Base-by-base conservation (phyloP, 2,329 filamentous ascomycete species). In the Xenoacremonium recifei region DNA sequence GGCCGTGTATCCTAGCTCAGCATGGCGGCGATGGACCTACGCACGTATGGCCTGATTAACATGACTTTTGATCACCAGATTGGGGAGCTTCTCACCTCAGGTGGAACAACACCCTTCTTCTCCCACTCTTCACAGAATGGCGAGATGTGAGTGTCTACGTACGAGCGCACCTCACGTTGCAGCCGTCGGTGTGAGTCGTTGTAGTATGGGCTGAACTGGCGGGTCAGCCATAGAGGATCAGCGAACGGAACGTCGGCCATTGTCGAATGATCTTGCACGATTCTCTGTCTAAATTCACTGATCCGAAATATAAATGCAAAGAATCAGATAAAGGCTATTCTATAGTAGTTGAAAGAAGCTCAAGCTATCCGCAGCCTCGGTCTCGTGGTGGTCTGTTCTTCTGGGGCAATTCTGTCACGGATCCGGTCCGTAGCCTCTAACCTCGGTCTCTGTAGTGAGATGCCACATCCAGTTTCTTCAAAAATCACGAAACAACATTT, bases 61-160 rank as follows among this genome's bases (percentile, higher is more conserved):
- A 23, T 16, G 3, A 9, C 11, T 16, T 29, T 11, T 13, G 29
- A n/a, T 17, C 13, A 13, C 13, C 4, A 20, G 21, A n/a, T 39
- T 20, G 18, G 3, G 17, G 16, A 12, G 13, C 2, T 12, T 15
- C 29, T 6, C n/a, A 35, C 74, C 34, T 63, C 53, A 6, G 62
- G 57, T 10, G 76, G 76, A 11, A 77, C 76, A 40, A 74, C 59
- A 2, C 75, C 74, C 3, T 74, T 73, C 4, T 70, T 71, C 57
- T 87, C 84, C 82, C 83, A 87, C 29, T 84, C 78, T 21, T 81
- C 71, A 4, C 76, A 75, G 48, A 75, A 69, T 0, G 80, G 81
- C 2, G 76, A 64, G 33, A 86, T 69, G 27, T 81, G 64, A 2
- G 71, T 68, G 44, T 85, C 75, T 35, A 85, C 67, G 47, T 85